phyloP scores from a whole-genome alignment of 768 basidiomycete species.

The Psilocybe azurescens region DNA sequence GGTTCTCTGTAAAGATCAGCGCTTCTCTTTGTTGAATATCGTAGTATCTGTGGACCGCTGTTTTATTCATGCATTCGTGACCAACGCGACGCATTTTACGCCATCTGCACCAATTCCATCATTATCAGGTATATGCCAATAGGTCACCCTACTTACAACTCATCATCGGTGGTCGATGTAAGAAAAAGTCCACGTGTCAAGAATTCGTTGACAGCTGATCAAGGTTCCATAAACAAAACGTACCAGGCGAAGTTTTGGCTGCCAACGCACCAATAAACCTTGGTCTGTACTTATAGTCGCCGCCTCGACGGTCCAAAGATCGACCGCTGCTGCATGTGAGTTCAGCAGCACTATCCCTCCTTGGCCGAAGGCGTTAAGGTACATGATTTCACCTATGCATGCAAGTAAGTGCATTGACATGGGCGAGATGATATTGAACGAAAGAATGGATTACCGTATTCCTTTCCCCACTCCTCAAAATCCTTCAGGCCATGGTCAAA shows the following conservation, averaged over 20 bases:
- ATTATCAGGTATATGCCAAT: not conserved
- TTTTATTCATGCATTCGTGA: slow-evolving; percentile 36
- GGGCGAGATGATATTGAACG: not conserved
- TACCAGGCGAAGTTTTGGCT: too few species aligned
- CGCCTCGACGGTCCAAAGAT: slow-evolving; percentile 14
- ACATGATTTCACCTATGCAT: too few species aligned
- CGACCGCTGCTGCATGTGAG: slow-evolving; percentile 28
- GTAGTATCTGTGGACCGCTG: slow-evolving; percentile 25
- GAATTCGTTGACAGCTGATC: slow-evolving; percentile 23
- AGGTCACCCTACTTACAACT: slow-evolving; percentile 21
- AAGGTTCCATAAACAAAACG: not conserved
- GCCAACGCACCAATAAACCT: slow-evolving; percentile 28
- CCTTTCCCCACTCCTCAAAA: slow-evolving; percentile 26
- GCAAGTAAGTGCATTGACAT: too few species aligned
- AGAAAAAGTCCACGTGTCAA: slow-evolving; percentile 34
- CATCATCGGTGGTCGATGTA: slow-evolving; percentile 27
- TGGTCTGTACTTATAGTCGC: slow-evolving; percentile 30
- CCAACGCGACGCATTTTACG: slow-evolving; percentile 37
- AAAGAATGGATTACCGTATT: slow-evolving; percentile 24
- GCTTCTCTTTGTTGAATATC: slow-evolving; percentile 34
- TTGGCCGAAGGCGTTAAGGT: not conserved
- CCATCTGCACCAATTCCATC: slow-evolving; percentile 29
- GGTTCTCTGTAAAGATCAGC: slow-evolving; percentile 30
- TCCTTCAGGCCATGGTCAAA: slow-evolving; percentile 16
- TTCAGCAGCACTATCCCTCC: slow-evolving; percentile 34